These are phyloP conservation scores for Fonsecaea nubica DNA, from an alignment of 2,329 filamentous ascomycete genomes.

Conservation along the genomic window DNA sequence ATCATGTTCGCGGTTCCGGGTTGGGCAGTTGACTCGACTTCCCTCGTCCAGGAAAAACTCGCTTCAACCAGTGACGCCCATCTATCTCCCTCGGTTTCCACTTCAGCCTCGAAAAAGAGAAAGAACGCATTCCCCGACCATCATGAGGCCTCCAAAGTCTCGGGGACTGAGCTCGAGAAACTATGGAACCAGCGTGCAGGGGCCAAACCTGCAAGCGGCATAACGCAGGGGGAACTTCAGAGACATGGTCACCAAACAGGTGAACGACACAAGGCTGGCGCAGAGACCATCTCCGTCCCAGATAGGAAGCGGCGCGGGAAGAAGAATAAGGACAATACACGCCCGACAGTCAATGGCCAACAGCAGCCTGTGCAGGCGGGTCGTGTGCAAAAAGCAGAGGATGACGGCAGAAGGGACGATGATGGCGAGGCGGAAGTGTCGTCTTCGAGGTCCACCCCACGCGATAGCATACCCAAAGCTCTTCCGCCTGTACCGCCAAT, in stretches of 20 bases:
- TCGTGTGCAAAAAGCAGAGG: not conserved
- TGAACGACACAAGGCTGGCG: constrained; percentile 1
- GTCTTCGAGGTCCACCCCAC: constrained; percentile 5
- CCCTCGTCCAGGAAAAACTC: constrained; percentile 40
- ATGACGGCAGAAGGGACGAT: not conserved
- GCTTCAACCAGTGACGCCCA: constrained; percentile 42
- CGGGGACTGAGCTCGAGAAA: constrained; percentile 72
- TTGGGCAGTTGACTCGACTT: constrained; percentile 73
- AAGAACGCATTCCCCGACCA: constrained; percentile 48
- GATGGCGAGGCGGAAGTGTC: constrained; percentile 8
- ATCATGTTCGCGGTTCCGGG: constrained; percentile 88
- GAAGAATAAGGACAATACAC: constrained; percentile 5
- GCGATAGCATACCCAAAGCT: constrained; percentile 37
- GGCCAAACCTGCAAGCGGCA: constrained; percentile 21
- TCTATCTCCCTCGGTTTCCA: constrained; percentile 11
- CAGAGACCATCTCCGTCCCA: not conserved
- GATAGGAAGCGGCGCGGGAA: constrained; percentile 10
- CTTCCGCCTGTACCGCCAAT: constrained; percentile 52
- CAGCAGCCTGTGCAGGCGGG: not conserved
- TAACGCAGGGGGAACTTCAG: constrained; percentile 4
- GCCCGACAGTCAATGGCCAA: not conserved
- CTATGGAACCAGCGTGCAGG: constrained; percentile 72
- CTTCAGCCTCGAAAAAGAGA: constrained; percentile 55
- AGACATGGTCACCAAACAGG: not conserved
- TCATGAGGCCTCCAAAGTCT: constrained; percentile 55